phyloP scores from a whole-genome alignment of 1,139 yeast species.

The Magnusiomyces ingens region DNA sequence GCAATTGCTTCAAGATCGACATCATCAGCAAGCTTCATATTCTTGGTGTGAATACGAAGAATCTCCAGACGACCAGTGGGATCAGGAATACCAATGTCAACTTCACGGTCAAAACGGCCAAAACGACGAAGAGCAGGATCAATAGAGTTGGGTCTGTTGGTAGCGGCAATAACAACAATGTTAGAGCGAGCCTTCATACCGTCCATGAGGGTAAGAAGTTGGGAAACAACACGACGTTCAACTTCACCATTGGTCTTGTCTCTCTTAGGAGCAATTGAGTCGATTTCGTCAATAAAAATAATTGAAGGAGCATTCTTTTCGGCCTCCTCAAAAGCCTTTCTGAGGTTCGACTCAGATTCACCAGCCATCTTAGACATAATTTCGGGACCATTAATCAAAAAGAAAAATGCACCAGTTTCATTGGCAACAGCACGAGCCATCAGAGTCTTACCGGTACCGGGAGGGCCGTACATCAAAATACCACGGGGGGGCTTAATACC shows the following conservation, averaged over 20 bases:
- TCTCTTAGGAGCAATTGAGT: conserved; percentile 98
- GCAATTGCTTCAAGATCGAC: conserved; percentile 93
- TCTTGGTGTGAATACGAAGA: conserved; percentile 87
- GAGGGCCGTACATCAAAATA: conserved; percentile 96
- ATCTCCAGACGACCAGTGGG: conserved; percentile 98
- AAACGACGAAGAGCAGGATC: conserved; percentile 98
- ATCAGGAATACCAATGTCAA: conserved; percentile 98
- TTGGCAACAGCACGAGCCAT: conserved; percentile 99
- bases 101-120: conserved; percentile 98
- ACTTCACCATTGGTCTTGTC: conserved; percentile 99
- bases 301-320: conserved; percentile 97
- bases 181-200: conserved; percentile 99
- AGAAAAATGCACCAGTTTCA: conserved; percentile 98
- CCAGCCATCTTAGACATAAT: conserved; percentile 99
- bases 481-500: conserved; percentile 99
- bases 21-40: conserved; percentile 93
- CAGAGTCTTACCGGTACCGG: conserved; percentile 97
- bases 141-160: conserved; percentile 96
- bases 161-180: conserved; percentile 90
- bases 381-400: conserved; percentile 98
- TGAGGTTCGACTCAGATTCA: conserved; percentile 92
- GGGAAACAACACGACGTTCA: conserved; percentile 96
- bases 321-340: conserved; percentile 99
- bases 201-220: conserved; percentile 93
- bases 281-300: conserved; percentile 96